Evolutionary conservation across 2,329 filamentous ascomycete species (phyloP), one percentile per base, ranked within the genome.

Genomic region (Ophiostoma sp.): DNA sequence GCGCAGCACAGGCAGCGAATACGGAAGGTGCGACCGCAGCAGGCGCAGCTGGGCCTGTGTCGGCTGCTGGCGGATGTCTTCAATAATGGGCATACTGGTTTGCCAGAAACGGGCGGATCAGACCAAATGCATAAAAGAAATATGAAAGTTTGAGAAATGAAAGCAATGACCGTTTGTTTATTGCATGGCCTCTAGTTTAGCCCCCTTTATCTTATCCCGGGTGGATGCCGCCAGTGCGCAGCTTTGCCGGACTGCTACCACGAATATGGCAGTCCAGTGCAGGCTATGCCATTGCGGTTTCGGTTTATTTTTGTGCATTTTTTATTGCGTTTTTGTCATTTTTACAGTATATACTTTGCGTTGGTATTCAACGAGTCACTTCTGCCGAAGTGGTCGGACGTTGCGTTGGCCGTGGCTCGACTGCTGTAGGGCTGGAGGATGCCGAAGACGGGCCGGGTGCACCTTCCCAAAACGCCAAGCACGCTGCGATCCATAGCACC

Each of bases 1-100:
- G n/a, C 89, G 84, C 65, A 88, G 80, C 4, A 91, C 78, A 6
- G 86, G 83, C 17, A 91, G 79, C 4, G 87, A 86, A 74, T 84
- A 79, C 0, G 89, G 89, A 10, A 89, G 78, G 44, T 85, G 81
- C 3, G 77, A 75, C 35, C 77, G 75, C 0, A 91, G 81, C 15
- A 85, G 81, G 2, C 74, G 70, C n/a, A 86, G 76, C 60, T 89
- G 77, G 17, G 66, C 70, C 62, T 72, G 62, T 15, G 76, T 73
- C 7, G 75, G 72, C 52, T 68, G 67, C 57, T 69, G 67, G 31
- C 73, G 69, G 48, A 72, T 69, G 69, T 77, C 75, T 13, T 74
- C 68, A 31, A 75, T 65, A 17, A 67, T n/a, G 69, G 72, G 62
- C 60, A 64, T 73, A 1, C 17, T 44, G 48, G 23, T 36, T 54